A percentile compares a stretch with the other conserved stretches of the same genome.
Evolutionary conservation across 768 basidiomycete genomes (phyloP).

Genomic region (Daedaleopsis nitida): DNA sequence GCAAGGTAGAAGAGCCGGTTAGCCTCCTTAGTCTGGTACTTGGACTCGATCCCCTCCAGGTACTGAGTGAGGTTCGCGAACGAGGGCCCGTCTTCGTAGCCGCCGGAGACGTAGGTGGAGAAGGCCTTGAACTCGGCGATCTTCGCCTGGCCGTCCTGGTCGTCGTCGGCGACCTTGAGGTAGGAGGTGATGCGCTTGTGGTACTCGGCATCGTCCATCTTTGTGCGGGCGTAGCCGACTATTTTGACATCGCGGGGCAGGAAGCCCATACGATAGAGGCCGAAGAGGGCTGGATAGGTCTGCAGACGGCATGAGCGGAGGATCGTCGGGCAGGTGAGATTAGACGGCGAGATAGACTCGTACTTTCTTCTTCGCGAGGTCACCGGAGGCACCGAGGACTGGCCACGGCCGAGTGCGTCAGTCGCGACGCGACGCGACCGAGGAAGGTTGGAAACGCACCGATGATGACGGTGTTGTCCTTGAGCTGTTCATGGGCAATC

Average conservation of each 20-base stretch:
- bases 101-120: slow-evolving; percentile 81
- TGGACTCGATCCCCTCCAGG: slow-evolving; percentile 75
- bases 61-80: slow-evolving; percentile 79
- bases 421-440: neutral
- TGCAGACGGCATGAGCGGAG: slow-evolving; percentile 33
- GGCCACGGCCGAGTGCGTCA: neutral
- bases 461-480: slow-evolving; percentile 86
- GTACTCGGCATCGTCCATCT: slow-evolving; percentile 87
- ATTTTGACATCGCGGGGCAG: slow-evolving; percentile 86
- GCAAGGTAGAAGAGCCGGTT: slow-evolving; percentile 97
- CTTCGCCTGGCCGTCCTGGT: slow-evolving; percentile 55
- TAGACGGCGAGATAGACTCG: slow-evolving; percentile 4
- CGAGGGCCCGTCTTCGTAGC: slow-evolving; percentile 82
- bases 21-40: slow-evolving; percentile 59
- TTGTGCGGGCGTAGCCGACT: slow-evolving; percentile 95
- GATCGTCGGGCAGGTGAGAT: slow-evolving; percentile 12
- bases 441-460: slow-evolving; percentile 49
- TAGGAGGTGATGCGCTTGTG: slow-evolving; percentile 82
- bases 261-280: slow-evolving; percentile 76
- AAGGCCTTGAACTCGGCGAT: slow-evolving; percentile 84
- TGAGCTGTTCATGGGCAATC: slow-evolving; percentile 66
- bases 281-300: slow-evolving; percentile 96
- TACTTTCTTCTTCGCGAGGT: slow-evolving; percentile 99
- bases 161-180: slow-evolving; percentile 77
- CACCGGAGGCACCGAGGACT: slow-evolving; percentile 96